A percentile compares a stretch with the other conserved stretches of the same genome.
These are phyloP conservation scores for Verbena officinalis DNA, from an alignment of 257 asterid species.

Conservation along the genomic window DNA sequence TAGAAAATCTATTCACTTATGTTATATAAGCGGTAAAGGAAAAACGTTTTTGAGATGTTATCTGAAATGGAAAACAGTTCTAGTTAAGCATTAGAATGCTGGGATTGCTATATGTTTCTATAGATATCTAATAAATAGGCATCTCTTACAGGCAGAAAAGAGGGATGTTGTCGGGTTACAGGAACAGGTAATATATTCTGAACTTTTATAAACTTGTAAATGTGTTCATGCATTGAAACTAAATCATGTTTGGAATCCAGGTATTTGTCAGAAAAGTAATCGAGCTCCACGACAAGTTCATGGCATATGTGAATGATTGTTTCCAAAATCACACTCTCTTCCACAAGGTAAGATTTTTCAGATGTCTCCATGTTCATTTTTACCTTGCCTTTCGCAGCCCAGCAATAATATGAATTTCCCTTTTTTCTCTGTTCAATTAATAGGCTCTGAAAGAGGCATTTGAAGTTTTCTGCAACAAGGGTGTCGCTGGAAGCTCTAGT, in stretches of 20 bases:
- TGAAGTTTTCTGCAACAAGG: conserved; percentile 71
- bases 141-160: conserved; percentile 65
- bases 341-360: conserved; percentile 75
- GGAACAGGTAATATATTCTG: conserved; percentile 65
- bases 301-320: conserved; percentile 85
- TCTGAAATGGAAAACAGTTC: not conserved
- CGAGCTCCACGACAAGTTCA: conserved; percentile 92
- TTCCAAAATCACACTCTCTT: conserved; percentile 87
- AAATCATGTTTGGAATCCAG: conserved; percentile 47
- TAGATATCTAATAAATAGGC: conserved; percentile 12
- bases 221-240: conserved; percentile 13
- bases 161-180: conserved; percentile 79
- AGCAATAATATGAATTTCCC: conserved; percentile 19
- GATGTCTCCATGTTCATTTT: conserved; percentile 16
- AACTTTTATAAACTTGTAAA: conserved; percentile 6
- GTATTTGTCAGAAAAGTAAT: conserved; percentile 84
- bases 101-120: conserved; percentile 1
- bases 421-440: conserved; percentile 9
- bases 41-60: not conserved
- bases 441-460: conserved; percentile 77
- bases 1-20: not conserved
- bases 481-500: conserved; percentile 66
- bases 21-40: conserved; percentile 1
- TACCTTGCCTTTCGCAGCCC: conserved; percentile 18
- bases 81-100: not conserved